Evolutionary conservation across 225 moss, liverwort and hornwort species (phyloP).

Genomic region (Straminergon stramineum): DNA sequence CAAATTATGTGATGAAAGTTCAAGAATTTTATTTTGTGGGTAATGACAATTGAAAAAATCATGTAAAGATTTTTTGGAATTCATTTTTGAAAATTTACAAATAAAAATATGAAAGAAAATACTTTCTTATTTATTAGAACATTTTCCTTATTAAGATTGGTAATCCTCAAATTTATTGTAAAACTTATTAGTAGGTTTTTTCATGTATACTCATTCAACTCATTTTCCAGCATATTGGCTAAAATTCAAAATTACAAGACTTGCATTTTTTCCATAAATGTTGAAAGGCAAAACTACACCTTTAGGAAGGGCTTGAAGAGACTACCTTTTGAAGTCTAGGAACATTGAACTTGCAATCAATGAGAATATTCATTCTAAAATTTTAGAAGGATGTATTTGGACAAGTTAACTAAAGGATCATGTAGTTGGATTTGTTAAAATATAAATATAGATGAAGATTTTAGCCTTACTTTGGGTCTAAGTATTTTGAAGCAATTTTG

Average conservation of each 20-base stretch:
- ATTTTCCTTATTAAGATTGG: no score
- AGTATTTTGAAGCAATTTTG: background rate
- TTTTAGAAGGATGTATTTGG: background rate
- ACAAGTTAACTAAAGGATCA: background rate
- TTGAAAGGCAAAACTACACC: background rate
- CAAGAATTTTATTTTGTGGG: rapidly evolving
- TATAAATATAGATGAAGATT: background rate
- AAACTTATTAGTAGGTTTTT: background rate
- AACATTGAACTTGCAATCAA: background rate
- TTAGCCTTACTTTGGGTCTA: background rate
- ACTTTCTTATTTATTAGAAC: no score
- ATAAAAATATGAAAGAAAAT: no score
- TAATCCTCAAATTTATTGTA: background rate
- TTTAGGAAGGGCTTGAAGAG: background rate
- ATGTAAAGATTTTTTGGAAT: background rate
- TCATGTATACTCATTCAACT: background rate
- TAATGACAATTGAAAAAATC: background rate
- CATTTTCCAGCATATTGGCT: background rate
- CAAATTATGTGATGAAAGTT: background rate
- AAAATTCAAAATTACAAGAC: no score
- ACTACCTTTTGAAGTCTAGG: background rate
- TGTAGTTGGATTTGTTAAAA: background rate
- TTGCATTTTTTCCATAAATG: background rate
- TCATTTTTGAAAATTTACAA: background rate
- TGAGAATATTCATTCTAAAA: no score